phyloP scores from a whole-genome alignment of 163 green algal species.

The Prototheca wickerhamii region DNA sequence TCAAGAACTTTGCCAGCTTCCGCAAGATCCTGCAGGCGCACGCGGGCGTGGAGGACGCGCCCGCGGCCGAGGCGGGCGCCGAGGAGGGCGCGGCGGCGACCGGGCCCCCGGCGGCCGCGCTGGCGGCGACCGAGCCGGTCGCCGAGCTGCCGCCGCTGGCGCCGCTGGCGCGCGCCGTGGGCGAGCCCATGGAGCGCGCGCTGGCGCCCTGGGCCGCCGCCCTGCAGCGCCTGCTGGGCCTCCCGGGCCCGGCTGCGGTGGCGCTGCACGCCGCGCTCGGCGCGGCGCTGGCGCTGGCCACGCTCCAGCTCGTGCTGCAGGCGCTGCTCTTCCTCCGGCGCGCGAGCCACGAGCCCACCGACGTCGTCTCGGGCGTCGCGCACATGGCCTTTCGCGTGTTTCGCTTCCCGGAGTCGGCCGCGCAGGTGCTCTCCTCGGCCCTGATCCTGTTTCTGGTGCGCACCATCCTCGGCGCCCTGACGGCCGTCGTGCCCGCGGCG shows the following conservation, averaged over 20 bases:
- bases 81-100: conserved; percentile 1
- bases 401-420: not conserved
- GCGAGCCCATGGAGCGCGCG: not conserved
- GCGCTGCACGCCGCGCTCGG: conserved; percentile 11
- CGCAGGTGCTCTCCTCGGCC: not conserved
- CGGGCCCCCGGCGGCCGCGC: not conserved
- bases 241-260: not conserved
- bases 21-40: conserved; percentile 21
- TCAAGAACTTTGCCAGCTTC: conserved; percentile 32
- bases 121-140: not conserved
- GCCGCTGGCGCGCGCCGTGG: not conserved
- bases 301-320: conserved; percentile 15
- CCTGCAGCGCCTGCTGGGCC: not conserved
- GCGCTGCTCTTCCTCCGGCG: conserved; percentile 15
- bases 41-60: conserved; percentile 7
- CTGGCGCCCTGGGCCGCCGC: conserved; percentile 17
- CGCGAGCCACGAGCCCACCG: conserved; percentile 9
- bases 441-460: conserved; percentile 20
- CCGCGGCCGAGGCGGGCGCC: not conserved
- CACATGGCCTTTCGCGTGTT: conserved; percentile 15
- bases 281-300: conserved; percentile 1
- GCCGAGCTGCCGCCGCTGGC: not conserved
- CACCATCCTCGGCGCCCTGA: conserved; percentile 11
- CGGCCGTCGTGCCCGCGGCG: conserved; percentile 8
- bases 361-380: conserved; percentile 12